A percentile compares a stretch with the other conserved stretches of the same genome.
These are phyloP conservation scores for Kokia cookei DNA, from an alignment of 441 rosid species.

Conservation along the genomic window DNA sequence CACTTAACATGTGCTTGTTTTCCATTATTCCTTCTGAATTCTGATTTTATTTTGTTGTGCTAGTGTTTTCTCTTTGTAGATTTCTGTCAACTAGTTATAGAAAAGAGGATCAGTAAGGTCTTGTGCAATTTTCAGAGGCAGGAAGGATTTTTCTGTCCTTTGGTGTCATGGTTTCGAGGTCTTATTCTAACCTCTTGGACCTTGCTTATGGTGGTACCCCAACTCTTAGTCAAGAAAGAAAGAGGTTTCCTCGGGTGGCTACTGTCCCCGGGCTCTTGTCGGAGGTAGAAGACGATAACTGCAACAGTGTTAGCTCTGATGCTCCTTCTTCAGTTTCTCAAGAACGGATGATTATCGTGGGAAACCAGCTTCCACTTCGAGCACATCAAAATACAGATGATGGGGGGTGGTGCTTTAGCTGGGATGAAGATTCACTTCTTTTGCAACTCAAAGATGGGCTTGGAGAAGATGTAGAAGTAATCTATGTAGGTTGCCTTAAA, in stretches of 20 bases:
- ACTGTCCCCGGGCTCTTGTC: conserved; percentile 66
- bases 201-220: conserved; percentile 67
- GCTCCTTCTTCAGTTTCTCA: conserved; percentile 67
- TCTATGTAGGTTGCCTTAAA: conserved; percentile 78
- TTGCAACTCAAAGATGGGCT: conserved; percentile 84
- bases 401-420: conserved; percentile 52
- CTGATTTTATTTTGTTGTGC: conserved; percentile 5
- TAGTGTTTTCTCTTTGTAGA: conserved; percentile 5
- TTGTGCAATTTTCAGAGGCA: conserved; percentile 3
- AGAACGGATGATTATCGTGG: conserved; percentile 79
- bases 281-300: conserved; percentile 66
- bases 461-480: conserved; percentile 72
- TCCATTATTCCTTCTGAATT: neutral
- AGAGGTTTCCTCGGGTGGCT: conserved; percentile 70
- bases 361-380: conserved; percentile 80
- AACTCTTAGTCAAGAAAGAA: conserved; percentile 49
- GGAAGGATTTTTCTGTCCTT: conserved; percentile 5
- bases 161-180: conserved; percentile 65
- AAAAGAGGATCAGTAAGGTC: neutral
- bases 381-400: conserved; percentile 40
- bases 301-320: conserved; percentile 69
- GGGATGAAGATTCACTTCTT: conserved; percentile 91
- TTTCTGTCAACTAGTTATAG: conserved; percentile 5
- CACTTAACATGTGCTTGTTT: neutral
- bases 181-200: conserved; percentile 82